Base-by-base conservation (phyloP, 768 basidiomycete species). In the Neoboletus subvelutipes region DNA sequence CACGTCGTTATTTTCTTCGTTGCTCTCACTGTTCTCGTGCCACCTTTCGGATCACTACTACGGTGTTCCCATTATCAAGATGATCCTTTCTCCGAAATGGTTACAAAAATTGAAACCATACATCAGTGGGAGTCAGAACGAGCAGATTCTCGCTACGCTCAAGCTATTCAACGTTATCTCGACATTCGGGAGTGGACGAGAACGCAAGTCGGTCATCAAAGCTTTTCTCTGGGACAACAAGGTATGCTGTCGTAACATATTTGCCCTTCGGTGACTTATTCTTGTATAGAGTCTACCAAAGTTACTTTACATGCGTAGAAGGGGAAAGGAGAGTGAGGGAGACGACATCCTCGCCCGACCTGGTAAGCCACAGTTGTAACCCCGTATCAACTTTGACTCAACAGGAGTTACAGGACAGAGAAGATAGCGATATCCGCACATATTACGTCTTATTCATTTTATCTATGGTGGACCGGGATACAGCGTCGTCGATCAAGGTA, bases 371-470 rank as follows among this genome's bases (percentile, higher is more conserved):
- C 24, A 13, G 4, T 33, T 10, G 18, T 4, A 17, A 17, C 26
- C 5, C 3, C 10, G 26, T 5, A 22, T 42, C 24, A 29, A 37
- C 20, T 50, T 41, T 18, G 5, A 20, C 49, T 65, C 15, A 56
- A 33, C 33, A 9, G n/a, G n/a, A n/a, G n/a, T n/a, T n/a, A n/a
- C n/a, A n/a, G 15, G 50, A 57, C 54, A 45, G 53, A 31, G 42
- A 64, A 88, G 93, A 94, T n/a, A n/a, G n/a, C n/a, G n/a, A n/a
- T 68, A 93, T 94, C 45, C 82, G 92, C 37, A 90, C 90, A 0
- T 76, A 88, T 5, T 91, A 87, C 48, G 68, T 92, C 40, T 72
- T 86, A 1, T 84, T 94, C 62, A 74, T 93, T 15, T 77, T 92
- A 15, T 88, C 89, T 0, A 89, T 93, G 67, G 72, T 93, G 42